Conservation (phyloP, 2,329 filamentous ascomycete species). For the Paracamarosporium sp. region DNA sequence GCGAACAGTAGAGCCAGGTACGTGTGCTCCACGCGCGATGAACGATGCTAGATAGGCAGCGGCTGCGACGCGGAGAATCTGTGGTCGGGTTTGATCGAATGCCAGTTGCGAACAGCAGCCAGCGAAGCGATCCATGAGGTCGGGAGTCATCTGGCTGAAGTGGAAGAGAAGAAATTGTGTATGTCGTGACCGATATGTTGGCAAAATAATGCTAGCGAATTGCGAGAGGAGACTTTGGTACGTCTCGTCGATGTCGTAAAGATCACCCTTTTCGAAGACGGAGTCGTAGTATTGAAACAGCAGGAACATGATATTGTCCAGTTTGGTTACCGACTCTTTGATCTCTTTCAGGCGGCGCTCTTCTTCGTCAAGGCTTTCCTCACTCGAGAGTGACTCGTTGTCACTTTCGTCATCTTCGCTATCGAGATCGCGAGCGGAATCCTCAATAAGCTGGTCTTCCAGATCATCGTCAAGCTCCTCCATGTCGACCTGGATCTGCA, state of each 20-base stretch:
- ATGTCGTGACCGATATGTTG: constrained; percentile 89
- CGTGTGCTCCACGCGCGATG: constrained; percentile 85
- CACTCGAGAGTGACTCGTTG: constrained; percentile 73
- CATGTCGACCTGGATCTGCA: constrained; percentile 91
- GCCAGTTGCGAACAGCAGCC: constrained; percentile 77
- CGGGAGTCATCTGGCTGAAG: constrained; percentile 82
- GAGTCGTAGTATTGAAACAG: constrained; percentile 84
- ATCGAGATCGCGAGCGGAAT: constrained; percentile 55
- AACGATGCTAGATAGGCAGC: constrained; percentile 95
- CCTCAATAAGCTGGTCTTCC: constrained; percentile 72
- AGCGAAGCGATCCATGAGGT: constrained; percentile 82
- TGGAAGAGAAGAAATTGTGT: constrained; percentile 97
- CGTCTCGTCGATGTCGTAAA: constrained; percentile 70
- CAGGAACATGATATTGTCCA: constrained; percentile 87
- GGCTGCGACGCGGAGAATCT: constrained; percentile 80
- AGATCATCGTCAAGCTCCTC: constrained; percentile 92
- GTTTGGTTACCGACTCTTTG: constrained; percentile 84
- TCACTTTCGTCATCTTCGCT: constrained; percentile 66
- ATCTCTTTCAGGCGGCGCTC: constrained; percentile 70
- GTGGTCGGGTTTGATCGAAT: constrained; percentile 68
- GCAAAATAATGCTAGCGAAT: constrained; percentile 86
- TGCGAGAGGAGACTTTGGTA: constrained; percentile 83
- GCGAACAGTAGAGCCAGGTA: constrained; percentile 77
- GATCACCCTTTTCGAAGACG: constrained; percentile 71
- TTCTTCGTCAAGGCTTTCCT: constrained; percentile 64